Evolutionary conservation across 1,284 basidiomycete species (phyloP).

Genomic region (Apiotrichum akiyoshidainum): DNA sequence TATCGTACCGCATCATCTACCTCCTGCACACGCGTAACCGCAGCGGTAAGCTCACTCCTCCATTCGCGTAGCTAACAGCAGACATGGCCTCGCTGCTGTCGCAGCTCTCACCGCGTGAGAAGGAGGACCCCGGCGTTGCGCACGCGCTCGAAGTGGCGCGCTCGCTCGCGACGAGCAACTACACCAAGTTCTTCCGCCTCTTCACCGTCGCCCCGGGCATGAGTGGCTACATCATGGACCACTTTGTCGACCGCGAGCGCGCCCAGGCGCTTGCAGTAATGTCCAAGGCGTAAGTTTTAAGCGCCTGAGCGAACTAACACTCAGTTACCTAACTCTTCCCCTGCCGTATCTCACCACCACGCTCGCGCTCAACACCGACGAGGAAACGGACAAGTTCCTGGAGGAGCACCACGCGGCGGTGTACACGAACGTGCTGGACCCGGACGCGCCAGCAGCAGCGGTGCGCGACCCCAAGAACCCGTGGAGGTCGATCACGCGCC

Average conservation of each 20-base stretch:
- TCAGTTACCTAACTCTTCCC: slow-evolving; percentile 74
- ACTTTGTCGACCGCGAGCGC: slow-evolving; percentile 90
- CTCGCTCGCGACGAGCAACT: slow-evolving; percentile 87
- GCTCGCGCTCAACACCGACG: slow-evolving; percentile 73
- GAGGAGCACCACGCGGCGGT: slow-evolving; percentile 64
- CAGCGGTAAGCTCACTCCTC: slow-evolving; percentile 63
- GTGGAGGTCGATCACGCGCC: slow-evolving; percentile 28
- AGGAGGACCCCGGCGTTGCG: slow-evolving; percentile 69
- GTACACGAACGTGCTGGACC: slow-evolving; percentile 55
- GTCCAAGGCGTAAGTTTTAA: slow-evolving; percentile 73
- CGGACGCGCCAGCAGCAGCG: slow-evolving; percentile 12
- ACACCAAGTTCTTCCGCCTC: slow-evolving; percentile 83
- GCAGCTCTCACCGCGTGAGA: slow-evolving; percentile 88
- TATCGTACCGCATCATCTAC: slow-evolving; percentile 96
- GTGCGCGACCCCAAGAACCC: slow-evolving; percentile 20
- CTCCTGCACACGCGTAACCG: slow-evolving; percentile 89
- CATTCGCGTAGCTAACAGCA: slow-evolving; percentile 44
- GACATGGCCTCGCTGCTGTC: slow-evolving; percentile 94
- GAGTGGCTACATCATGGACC: slow-evolving; percentile 99
- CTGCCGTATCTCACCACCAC: slow-evolving; percentile 73
- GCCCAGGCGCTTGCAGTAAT: slow-evolving; percentile 82
- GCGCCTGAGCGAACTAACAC: slow-evolving; percentile 14
- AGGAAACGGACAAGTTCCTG: slow-evolving; percentile 69
- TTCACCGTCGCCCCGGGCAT: slow-evolving; percentile 88
- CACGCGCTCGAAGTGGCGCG: slow-evolving; percentile 89